Evolutionary conservation across 768 basidiomycete species (phyloP).

Genomic region (Baorangia bicolor): DNA sequence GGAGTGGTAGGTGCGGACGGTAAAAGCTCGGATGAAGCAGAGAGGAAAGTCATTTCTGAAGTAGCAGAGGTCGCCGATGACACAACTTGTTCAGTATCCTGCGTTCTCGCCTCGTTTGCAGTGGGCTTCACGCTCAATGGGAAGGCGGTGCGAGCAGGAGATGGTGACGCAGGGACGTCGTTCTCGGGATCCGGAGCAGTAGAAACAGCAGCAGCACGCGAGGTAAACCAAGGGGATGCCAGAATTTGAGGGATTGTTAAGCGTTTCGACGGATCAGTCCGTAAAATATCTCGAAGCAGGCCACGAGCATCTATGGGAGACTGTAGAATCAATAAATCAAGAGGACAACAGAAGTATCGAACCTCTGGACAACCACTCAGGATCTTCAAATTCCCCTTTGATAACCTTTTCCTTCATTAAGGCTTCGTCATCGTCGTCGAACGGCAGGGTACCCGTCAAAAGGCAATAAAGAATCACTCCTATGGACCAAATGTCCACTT

Average conservation of each 20-base stretch:
- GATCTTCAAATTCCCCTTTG: constrained; percentile 85
- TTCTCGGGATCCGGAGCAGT: constrained; percentile 11
- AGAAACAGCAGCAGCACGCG: constrained; percentile 16
- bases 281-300: constrained; percentile 74
- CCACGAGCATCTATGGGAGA: constrained; percentile 71
- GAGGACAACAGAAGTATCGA: constrained; percentile 18
- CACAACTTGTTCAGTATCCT: constrained; percentile 32
- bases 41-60: constrained; percentile 48
- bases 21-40: constrained; percentile 50
- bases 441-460: constrained; percentile 85
- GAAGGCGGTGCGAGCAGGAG: constrained; percentile 33
- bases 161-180: constrained; percentile 29
- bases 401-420: constrained; percentile 85
- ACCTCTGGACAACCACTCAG: constrained; percentile 90
- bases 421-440: constrained; percentile 85
- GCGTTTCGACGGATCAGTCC: constrained; percentile 73
- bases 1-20: constrained; percentile 59
- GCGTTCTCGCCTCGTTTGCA: constrained; percentile 7
- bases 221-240: constrained; percentile 81
- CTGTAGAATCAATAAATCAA: constrained; percentile 2
- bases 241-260: constrained; percentile 83
- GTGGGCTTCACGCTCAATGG: constrained; percentile 25
- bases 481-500: constrained; percentile 95
- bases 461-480: constrained; percentile 90
- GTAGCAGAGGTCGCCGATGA: constrained; percentile 47